Conservation (phyloP, 352 stramenopile species). For the Globisporangium polare region DNA sequence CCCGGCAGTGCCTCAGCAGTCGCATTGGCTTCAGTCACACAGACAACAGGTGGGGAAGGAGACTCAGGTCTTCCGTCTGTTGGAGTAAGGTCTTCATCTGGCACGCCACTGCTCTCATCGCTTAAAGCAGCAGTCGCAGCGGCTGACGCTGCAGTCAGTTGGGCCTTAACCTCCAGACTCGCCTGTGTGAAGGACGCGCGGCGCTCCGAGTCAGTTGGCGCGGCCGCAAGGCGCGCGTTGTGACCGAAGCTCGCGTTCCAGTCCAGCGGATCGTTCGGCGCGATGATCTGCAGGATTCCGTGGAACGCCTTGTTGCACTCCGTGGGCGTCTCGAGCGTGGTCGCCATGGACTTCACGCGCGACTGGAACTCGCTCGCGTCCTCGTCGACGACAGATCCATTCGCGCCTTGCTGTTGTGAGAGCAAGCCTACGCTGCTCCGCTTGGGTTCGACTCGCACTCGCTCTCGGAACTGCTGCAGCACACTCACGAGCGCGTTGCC, state of each 20-base stretch:
- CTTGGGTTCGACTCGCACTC: neutral
- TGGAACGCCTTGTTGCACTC: constrained; percentile 12
- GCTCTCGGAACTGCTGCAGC: neutral
- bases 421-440: neutral
- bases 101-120: neutral
- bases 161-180: neutral
- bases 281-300: constrained; percentile 12
- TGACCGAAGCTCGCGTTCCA: constrained; percentile 13
- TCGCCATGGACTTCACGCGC: neutral
- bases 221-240: neutral
- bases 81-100: neutral
- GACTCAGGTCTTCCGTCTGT: neutral
- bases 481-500: neutral
- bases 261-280: constrained; percentile 11
- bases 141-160: neutral
- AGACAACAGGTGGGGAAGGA: neutral
- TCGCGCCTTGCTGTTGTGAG: neutral
- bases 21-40: neutral
- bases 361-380: neutral
- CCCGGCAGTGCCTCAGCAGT: too few relatives aligned
- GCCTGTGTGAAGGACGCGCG: neutral
- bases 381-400: neutral
- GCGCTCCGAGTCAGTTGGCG: neutral
- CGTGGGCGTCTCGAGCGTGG: neutral
- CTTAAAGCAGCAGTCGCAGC: too few relatives aligned